These are phyloP conservation scores for Litchi chinensis DNA, from an alignment of 345 rosid genomes.

Conservation along the genomic window DNA sequence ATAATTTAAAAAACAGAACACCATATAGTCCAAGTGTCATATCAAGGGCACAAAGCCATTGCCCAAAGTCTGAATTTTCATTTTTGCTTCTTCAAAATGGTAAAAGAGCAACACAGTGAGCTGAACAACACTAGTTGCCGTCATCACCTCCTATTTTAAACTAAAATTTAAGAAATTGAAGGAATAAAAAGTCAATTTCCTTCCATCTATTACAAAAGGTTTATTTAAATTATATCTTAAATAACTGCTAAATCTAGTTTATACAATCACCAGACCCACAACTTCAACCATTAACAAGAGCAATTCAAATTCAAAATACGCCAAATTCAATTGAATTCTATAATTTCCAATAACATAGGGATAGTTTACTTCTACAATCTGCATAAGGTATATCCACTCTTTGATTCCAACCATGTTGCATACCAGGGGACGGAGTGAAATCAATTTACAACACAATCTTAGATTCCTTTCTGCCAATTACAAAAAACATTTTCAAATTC, in stretches of 20 bases:
- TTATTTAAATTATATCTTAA: not conserved
- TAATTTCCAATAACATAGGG: not conserved
- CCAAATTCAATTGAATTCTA: not conserved
- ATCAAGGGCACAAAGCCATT: too few relatives aligned
- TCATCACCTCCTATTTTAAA: not conserved
- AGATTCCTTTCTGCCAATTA: too few relatives aligned
- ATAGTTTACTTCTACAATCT: too few relatives aligned
- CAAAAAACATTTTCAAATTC: too few relatives aligned
- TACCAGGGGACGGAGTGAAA: too few relatives aligned
- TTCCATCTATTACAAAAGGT: not conserved
- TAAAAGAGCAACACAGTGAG: not conserved
- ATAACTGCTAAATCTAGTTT: too few relatives aligned
- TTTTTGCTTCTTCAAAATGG: too few relatives aligned
- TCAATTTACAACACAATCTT: too few relatives aligned
- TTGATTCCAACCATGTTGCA: too few relatives aligned
- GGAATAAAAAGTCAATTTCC: not conserved
- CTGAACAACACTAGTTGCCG: not conserved
- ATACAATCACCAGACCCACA: not conserved
- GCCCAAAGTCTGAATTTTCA: too few relatives aligned
- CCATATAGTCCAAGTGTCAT: not conserved
- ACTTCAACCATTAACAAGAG: not conserved
- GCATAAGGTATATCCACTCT: too few relatives aligned
- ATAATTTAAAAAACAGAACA: conserved; percentile 2
- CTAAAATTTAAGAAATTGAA: not conserved
- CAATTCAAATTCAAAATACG: not conserved